These are phyloP conservation scores for Diphasiastrum complanatum DNA, from an alignment of 83 land plant species.

Conservation along the genomic window DNA sequence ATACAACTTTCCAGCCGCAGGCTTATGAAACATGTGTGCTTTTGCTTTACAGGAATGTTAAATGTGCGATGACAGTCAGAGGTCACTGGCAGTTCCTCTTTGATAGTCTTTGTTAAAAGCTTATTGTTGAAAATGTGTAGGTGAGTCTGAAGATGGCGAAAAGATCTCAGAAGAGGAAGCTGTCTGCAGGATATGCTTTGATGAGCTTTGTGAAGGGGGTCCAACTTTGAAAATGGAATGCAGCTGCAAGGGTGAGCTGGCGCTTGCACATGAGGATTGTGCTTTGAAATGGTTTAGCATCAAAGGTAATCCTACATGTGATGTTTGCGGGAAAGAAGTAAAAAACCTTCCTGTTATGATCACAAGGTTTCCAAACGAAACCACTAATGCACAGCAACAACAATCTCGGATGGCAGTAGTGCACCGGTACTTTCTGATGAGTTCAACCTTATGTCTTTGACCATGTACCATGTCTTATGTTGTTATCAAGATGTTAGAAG, in stretches of 20 bases:
- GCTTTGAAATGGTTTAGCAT: constrained; percentile 82
- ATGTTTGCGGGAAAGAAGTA: constrained; percentile 76
- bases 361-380: constrained; percentile 41
- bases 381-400: constrained; percentile 9
- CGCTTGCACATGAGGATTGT: constrained; percentile 81
- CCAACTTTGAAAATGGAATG: constrained; percentile 82
- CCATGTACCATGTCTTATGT: too few species aligned
- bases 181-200: constrained; percentile 78
- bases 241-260: constrained; percentile 85
- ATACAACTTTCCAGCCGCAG: too few species aligned
- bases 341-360: constrained; percentile 69
- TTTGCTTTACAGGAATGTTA: too few species aligned
- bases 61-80: too few species aligned
- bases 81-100: too few species aligned
- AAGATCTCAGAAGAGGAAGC: constrained; percentile 88
- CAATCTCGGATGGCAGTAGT: constrained; percentile 16
- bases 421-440: constrained; percentile 28
- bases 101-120: too few species aligned
- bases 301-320: constrained; percentile 73
- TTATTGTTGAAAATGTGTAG: too few species aligned
- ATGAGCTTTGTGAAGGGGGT: constrained; percentile 69
- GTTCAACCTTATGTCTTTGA: too few species aligned
- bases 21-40: too few species aligned
- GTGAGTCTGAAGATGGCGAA: constrained; percentile 46
- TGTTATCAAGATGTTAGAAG: too few species aligned